Evolutionary conservation across 2,329 filamentous ascomycete genomes (phyloP).

Genomic region (Coniochaeta sp.): DNA sequence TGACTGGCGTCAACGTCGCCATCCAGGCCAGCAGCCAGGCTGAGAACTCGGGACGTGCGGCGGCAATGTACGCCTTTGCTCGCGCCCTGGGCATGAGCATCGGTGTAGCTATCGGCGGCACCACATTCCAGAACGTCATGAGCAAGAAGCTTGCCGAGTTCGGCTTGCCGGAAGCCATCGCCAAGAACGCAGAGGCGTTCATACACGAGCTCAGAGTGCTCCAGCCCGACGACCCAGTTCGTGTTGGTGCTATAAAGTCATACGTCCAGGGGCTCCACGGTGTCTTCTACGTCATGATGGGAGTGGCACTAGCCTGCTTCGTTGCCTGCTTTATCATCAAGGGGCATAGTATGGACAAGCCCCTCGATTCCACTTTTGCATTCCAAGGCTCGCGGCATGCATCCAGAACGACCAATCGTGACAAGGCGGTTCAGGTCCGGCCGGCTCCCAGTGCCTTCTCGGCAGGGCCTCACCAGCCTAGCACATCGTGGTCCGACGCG

Average conservation of each 20-base stretch:
- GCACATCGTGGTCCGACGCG: too few relatives aligned
- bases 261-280: constrained; percentile 17
- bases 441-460: too few relatives aligned
- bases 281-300: constrained; percentile 18
- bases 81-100: constrained; percentile 32
- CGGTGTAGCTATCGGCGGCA: constrained; percentile 32
- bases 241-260: constrained; percentile 12
- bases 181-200: too few relatives aligned
- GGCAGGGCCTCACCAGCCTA: too few relatives aligned
- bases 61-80: constrained; percentile 33
- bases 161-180: constrained; percentile 21
- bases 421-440: too few relatives aligned
- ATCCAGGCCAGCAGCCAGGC: constrained; percentile 27
- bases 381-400: constrained; percentile 15
- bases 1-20: constrained; percentile 32
- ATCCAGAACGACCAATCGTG: too few relatives aligned
- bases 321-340: constrained; percentile 13
- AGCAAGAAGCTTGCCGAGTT: constrained; percentile 20
- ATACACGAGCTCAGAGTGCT: constrained; percentile 14
- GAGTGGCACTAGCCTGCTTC: constrained; percentile 10
- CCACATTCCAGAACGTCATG: constrained; percentile 34
- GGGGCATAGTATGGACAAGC: constrained; percentile 17
- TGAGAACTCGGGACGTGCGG: constrained; percentile 28
- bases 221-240: constrained; percentile 11
- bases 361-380: constrained; percentile 13